Conservation (phyloP, 805 yeast genomes). For the Wickerhamiella domercqiae region DNA sequence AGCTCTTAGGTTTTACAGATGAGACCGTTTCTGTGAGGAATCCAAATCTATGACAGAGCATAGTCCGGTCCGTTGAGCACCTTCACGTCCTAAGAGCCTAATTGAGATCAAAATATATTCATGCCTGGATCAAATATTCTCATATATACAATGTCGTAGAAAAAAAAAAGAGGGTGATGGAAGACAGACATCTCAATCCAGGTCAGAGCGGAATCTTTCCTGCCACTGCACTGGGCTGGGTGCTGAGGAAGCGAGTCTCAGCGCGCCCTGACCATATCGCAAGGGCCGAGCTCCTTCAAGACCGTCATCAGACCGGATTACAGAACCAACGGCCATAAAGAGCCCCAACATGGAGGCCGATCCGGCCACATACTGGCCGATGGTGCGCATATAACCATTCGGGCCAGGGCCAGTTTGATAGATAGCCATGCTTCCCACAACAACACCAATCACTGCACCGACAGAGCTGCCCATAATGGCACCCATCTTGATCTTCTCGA, state of each 20-base stretch:
- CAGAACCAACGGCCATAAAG: conserved; percentile 92
- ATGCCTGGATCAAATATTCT: no score
- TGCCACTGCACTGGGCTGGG: conserved; percentile 9
- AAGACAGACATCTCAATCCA: no score
- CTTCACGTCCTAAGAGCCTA: no score
- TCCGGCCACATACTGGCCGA: conserved; percentile 92
- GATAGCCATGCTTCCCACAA: conserved; percentile 88
- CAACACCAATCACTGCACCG: conserved; percentile 87
- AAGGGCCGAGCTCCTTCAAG: no score
- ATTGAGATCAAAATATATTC: no score
- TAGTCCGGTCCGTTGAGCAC: no score
- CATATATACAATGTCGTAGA: no score
- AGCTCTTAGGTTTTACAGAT: no score
- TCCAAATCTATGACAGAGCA: no score
- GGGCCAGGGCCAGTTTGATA: conserved; percentile 96
- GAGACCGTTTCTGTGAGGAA: no score
- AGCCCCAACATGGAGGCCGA: conserved; percentile 94
- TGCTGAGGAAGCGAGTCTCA: neutral
- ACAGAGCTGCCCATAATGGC: conserved; percentile 85
- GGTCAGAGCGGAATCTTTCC: conserved; percentile 3
- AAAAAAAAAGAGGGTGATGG: no score
- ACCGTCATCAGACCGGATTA: conserved; percentile 23
- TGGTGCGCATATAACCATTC: conserved; percentile 86
- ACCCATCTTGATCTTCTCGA: conserved; percentile 98
- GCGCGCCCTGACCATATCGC: no score